phyloP scores from a whole-genome alignment of 2,329 filamentous ascomycete species.

The Chaetomium strumarium region DNA sequence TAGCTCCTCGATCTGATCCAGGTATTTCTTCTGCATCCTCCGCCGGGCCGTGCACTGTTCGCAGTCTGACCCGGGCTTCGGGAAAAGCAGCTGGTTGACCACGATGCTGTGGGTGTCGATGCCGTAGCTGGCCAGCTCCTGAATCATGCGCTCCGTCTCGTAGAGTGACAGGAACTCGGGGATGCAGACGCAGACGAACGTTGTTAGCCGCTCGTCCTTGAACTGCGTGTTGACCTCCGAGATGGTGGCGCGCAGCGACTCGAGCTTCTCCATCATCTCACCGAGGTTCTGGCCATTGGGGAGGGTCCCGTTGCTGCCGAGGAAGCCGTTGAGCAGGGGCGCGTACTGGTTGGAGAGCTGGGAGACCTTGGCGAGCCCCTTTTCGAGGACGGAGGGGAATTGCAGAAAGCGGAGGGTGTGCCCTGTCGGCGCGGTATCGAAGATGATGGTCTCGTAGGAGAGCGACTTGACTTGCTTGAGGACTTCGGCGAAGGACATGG shows the following conservation, averaged over 20 bases:
- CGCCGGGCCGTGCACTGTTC: conserved; percentile 91
- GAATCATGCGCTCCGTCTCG: conserved; percentile 99
- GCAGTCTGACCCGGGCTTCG: conserved; percentile 75
- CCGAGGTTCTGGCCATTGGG: conserved; percentile 90
- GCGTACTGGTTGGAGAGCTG: conserved; percentile 93
- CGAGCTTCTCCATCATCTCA: conserved; percentile 92
- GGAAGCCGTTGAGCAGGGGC: conserved; percentile 87
- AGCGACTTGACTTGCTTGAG: conserved; percentile 98
- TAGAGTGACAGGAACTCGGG: conserved; percentile 95
- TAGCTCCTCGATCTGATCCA: conserved; percentile 96
- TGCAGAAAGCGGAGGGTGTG: conserved; percentile 98
- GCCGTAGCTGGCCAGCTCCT: conserved; percentile 85
- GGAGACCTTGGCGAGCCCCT: conserved; percentile 94
- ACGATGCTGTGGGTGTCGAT: conserved; percentile 98
- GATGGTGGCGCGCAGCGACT: conserved; percentile 87
- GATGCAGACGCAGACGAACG: conserved; percentile 97
- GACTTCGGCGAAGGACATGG: conserved; percentile 99
- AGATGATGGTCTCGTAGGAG: conserved; percentile 98
- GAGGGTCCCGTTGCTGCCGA: conserved; percentile 62
- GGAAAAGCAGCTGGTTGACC: conserved; percentile 95
- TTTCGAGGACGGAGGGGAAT: conserved; percentile 96
- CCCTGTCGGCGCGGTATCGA: conserved; percentile 95
- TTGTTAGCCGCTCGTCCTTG: conserved; percentile 92
- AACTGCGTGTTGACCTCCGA: conserved; percentile 95
- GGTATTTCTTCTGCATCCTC: conserved; percentile 99